These are phyloP conservation scores for Teratosphaeria viscida DNA, from an alignment of 2,329 filamentous ascomycete species.

Conservation along the genomic window DNA sequence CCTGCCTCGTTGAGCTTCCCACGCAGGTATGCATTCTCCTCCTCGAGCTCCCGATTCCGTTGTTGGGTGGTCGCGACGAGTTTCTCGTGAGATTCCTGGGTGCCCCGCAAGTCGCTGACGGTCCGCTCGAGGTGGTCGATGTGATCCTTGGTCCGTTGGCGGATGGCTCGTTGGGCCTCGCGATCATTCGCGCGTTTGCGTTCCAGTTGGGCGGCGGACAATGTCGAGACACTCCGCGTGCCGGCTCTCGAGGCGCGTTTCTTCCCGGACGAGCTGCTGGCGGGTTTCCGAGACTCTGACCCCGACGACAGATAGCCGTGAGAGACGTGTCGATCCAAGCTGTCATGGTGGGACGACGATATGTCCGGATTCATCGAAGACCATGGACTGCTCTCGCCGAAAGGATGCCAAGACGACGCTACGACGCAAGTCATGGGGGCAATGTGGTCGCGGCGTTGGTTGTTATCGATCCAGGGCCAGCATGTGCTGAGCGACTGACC, in stretches of 20 bases:
- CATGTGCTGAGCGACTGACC: not conserved
- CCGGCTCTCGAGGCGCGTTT: slow-evolving; percentile 44
- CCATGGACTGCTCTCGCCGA: slow-evolving; percentile 20
- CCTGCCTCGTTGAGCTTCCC: slow-evolving; percentile 38
- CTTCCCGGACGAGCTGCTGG: slow-evolving; percentile 26
- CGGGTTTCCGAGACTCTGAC: slow-evolving; percentile 18
- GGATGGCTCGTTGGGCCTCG: slow-evolving; percentile 50
- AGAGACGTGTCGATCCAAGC: slow-evolving; percentile 15
- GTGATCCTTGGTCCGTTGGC: slow-evolving; percentile 49
- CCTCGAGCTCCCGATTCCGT: slow-evolving; percentile 44
- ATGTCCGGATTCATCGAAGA: slow-evolving; percentile 21
- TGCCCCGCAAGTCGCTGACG: slow-evolving; percentile 41
- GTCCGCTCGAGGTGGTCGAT: slow-evolving; percentile 48
- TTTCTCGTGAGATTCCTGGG: slow-evolving; percentile 37
- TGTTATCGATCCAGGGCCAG: not conserved
- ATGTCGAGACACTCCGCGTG: slow-evolving; percentile 46
- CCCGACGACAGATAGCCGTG: slow-evolving; percentile 21
- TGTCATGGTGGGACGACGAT: slow-evolving; percentile 8
- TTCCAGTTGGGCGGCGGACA: slow-evolving; percentile 49
- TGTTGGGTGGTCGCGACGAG: slow-evolving; percentile 40
- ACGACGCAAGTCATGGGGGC: slow-evolving; percentile 24
- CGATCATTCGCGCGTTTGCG: slow-evolving; percentile 51
- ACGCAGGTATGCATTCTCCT: slow-evolving; percentile 44
- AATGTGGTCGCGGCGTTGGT: not conserved
- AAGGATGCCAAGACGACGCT: slow-evolving; percentile 19